phyloP scores from a whole-genome alignment of 2,329 filamentous ascomycete genomes.

The Zelopaecilomyces penicillatus region DNA sequence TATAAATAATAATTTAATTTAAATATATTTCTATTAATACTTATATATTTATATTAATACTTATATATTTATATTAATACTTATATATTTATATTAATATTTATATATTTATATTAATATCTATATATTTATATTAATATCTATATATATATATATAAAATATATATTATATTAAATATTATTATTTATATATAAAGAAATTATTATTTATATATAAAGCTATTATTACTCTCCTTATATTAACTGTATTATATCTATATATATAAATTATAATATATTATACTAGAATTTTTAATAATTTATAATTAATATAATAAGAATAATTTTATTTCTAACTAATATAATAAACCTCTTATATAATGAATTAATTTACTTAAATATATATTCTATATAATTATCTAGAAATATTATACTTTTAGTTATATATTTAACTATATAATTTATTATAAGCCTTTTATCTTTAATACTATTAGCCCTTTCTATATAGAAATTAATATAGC shows the following conservation, averaged over 20 bases:
- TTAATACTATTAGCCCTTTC: neutral
- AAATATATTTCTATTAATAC: no score
- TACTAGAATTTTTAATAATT: neutral
- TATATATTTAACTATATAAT: neutral
- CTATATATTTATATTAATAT: no score
- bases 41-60: no score
- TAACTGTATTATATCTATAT: no score
- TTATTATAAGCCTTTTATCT: neutral
- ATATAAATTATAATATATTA: neutral
- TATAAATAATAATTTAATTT: no score
- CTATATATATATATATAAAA: neutral
- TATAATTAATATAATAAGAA: constrained; percentile 1
- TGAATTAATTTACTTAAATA: neutral
- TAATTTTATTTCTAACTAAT: neutral
- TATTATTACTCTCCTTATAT: neutral
- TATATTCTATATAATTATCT: neutral
- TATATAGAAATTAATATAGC: neutral
- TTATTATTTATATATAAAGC: neutral
- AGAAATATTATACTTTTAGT: no score
- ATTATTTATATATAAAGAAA: no score
- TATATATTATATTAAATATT: neutral
- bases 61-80: no score
- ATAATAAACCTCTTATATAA: neutral
- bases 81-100: no score
- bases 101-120: neutral